phyloP scores from a whole-genome alignment of 179 eudicot genomes.

The Gypsophila paniculata region DNA sequence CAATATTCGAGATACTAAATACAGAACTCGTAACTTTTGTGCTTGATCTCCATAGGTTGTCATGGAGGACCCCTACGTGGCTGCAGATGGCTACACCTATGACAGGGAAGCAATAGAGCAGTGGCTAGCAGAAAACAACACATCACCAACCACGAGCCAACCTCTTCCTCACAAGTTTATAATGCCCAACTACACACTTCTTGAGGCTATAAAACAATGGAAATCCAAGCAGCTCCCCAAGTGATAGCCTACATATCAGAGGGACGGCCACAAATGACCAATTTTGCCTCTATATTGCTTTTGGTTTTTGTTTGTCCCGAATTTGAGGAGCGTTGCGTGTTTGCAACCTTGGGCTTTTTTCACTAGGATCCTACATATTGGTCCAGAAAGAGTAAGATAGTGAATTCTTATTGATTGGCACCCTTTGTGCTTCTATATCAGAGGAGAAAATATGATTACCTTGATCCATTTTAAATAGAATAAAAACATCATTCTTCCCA shows the following conservation, averaged over 20 bases:
- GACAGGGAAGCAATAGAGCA: constrained; percentile 55
- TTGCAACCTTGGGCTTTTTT: not conserved
- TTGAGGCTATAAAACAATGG: constrained; percentile 64
- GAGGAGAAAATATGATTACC: no score
- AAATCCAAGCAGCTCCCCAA: constrained; percentile 30
- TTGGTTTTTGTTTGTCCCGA: not conserved
- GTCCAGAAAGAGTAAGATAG: constrained; percentile 2
- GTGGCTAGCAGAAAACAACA: constrained; percentile 49
- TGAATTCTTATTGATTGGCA: no score
- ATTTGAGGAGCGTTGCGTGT: not conserved
- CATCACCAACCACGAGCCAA: constrained; percentile 55
- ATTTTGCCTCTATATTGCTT: not conserved
- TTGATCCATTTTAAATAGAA: no score
- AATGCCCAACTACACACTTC: constrained; percentile 53
- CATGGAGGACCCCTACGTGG: constrained; percentile 76
- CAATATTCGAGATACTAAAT: not conserved
- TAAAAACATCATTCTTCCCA: no score
- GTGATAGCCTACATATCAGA: not conserved
- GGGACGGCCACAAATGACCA: not conserved
- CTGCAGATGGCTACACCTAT: constrained; percentile 88
- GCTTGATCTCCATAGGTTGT: constrained; percentile 44
- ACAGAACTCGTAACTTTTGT: not conserved
- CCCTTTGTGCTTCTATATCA: no score
- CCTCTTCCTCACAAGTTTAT: constrained; percentile 47
- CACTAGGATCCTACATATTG: constrained; percentile 1